These are phyloP conservation scores for Inosperma sp. DNA, from an alignment of 768 basidiomycete species.

Conservation along the genomic window DNA sequence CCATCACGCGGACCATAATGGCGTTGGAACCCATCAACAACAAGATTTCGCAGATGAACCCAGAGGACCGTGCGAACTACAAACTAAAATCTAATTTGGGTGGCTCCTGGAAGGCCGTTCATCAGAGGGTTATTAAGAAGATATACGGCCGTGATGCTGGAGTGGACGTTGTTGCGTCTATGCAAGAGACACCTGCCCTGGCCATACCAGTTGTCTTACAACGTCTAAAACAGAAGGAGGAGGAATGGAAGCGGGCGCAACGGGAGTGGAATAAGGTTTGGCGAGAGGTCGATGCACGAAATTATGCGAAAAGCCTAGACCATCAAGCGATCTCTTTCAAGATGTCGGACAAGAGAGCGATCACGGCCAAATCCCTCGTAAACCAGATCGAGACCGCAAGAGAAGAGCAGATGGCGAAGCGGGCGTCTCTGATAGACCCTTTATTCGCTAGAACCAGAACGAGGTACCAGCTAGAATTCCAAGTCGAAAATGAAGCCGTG, in stretches of 20 bases:
- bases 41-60: conserved; percentile 74
- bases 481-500: conserved; percentile 67
- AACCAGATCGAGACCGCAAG: conserved; percentile 80
- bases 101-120: conserved; percentile 83
- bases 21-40: conserved; percentile 88
- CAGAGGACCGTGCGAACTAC: conserved; percentile 75
- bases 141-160: conserved; percentile 89
- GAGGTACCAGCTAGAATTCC: conserved; percentile 76
- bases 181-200: conserved; percentile 88
- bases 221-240: conserved; percentile 92
- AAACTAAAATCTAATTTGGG: conserved; percentile 87
- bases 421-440: conserved; percentile 56
- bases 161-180: conserved; percentile 72
- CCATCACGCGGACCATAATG: conserved; percentile 84
- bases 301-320: conserved; percentile 90
- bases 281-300: conserved; percentile 93
- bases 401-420: conserved; percentile 75
- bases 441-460: conserved; percentile 58
- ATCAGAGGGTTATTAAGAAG: conserved; percentile 93
- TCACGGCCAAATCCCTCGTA: conserved; percentile 70
- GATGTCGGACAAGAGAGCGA: conserved; percentile 80
- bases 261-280: conserved; percentile 99
- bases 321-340: conserved; percentile 92
- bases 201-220: conserved; percentile 88
- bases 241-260: conserved; percentile 97